These are phyloP conservation scores for Xylaria sp. DNA, from an alignment of 2,329 filamentous ascomycete genomes.

Conservation along the genomic window DNA sequence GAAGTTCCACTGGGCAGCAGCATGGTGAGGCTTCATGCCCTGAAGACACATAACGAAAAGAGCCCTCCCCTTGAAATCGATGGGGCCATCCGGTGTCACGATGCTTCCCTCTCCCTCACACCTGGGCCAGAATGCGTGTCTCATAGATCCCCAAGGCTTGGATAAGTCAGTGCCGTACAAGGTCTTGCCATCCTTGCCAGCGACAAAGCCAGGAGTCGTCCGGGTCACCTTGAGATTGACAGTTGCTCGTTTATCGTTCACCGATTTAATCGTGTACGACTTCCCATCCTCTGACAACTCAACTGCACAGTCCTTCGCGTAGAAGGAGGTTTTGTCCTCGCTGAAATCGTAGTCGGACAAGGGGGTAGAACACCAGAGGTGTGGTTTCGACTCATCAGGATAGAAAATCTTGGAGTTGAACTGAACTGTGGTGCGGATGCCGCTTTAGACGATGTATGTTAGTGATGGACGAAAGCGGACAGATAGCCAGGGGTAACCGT, in stretches of 20 bases:
- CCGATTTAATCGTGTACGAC: constrained; percentile 88
- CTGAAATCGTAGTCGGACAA: constrained; percentile 85
- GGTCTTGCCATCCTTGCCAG: constrained; percentile 84
- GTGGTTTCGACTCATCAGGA: constrained; percentile 74
- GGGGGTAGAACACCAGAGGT: constrained; percentile 85
- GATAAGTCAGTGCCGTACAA: constrained; percentile 86
- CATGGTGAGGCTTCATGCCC: constrained; percentile 99
- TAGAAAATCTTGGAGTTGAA: constrained; percentile 96
- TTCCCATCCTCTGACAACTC: constrained; percentile 87
- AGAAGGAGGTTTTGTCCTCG: constrained; percentile 83
- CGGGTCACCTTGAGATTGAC: constrained; percentile 87
- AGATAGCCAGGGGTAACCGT: constrained; percentile 52
- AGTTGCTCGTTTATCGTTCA: constrained; percentile 80
- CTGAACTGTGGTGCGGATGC: constrained; percentile 88
- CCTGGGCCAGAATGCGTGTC: constrained; percentile 94
- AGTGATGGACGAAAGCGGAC: constrained; percentile 26
- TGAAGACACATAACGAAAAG: constrained; percentile 88
- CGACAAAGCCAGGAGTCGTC: constrained; percentile 81
- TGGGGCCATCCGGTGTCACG: constrained; percentile 80
- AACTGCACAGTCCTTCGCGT: constrained; percentile 84
- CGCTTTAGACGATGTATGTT: constrained; percentile 62
- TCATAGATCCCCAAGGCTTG: constrained; percentile 92
- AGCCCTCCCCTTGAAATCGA: constrained; percentile 83
- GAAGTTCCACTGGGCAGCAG: constrained; percentile 93
- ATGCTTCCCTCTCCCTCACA: constrained; percentile 85